Base-by-base conservation (phyloP, 805 yeast species). In the Priceomyces fermenticarens region DNA sequence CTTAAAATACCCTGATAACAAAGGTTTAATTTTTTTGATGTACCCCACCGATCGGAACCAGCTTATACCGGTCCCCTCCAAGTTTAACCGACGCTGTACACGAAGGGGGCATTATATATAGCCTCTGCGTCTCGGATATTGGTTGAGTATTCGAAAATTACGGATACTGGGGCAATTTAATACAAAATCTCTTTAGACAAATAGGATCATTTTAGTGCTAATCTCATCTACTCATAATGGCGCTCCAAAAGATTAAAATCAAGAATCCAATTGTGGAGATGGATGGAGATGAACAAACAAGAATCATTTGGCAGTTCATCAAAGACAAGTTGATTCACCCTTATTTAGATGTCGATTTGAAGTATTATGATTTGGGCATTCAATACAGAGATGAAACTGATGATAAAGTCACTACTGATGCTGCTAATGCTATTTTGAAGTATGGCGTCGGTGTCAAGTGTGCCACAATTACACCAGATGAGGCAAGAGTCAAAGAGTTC, bases 381-480 rank as follows among this genome's bases (percentile, higher is more conserved):
- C 83, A 83, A 64, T 73, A 83, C 70, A 80, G 98, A 61, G 97
- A 91, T 65, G 63, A 78, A 54, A 91, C 98, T 12, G 75, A 88
- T 55, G 98, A 91, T 64, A 64, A 86, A 67, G 91, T 91, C 51
- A 91, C 98, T 13, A 60, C 76, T 28, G 97, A 91, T 41, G 86
- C 96, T 9, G 97, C 97, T 16, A 70, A 83, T 38, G 98, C 98
- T 39, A 90, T 88, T 53, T 70, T 81, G 63, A 78, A 89, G 65
- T 84, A 88, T 64, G 86, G 88, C 40, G 98, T 91, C 43, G 98
- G 96, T 25, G 88, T 91, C 54, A 91, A 91, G 72, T 91, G 98
- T 72, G 98, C 98, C 43, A 91, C 98, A 39, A 91, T 91, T 63
- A 91, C 98, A n/a, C 97, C 98, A 6, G 96, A 88, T 61, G 98